Conservation (phyloP, 2,329 filamentous ascomycete genomes). For the Exophiala xenobiotica region DNA sequence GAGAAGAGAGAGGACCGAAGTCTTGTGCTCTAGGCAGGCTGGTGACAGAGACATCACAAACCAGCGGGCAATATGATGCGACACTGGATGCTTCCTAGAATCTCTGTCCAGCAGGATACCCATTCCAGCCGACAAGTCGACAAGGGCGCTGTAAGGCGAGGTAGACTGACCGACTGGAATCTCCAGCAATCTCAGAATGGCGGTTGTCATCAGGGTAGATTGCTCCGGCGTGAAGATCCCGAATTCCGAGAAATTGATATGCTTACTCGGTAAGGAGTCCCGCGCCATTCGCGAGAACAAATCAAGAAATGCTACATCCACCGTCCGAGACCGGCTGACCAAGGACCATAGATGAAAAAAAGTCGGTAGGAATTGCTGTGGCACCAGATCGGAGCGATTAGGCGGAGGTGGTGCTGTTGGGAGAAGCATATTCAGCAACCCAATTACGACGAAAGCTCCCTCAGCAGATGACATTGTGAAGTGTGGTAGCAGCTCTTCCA, state of each 20-base stretch:
- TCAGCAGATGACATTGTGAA: slow-evolving; percentile 93
- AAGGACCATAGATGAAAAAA: slow-evolving; percentile 97
- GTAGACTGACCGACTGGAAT: slow-evolving; percentile 96
- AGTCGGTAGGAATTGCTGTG: slow-evolving; percentile 84
- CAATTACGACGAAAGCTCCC: slow-evolving; percentile 89
- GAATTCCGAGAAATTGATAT: slow-evolving; percentile 79
- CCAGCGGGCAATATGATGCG: slow-evolving; percentile 90
- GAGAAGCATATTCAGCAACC: slow-evolving; percentile 79
- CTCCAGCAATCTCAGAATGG: slow-evolving; percentile 82
- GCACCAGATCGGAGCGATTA: slow-evolving; percentile 72
- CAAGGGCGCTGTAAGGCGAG: slow-evolving; percentile 76
- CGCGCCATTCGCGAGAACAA: slow-evolving; percentile 82
- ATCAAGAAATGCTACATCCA: slow-evolving; percentile 86
- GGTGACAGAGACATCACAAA: slow-evolving; percentile 92
- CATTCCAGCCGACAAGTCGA: slow-evolving; percentile 80
- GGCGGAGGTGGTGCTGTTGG: slow-evolving; percentile 77
- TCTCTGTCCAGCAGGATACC: slow-evolving; percentile 89
- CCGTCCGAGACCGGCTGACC: slow-evolving; percentile 81
- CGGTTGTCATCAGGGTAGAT: slow-evolving; percentile 88
- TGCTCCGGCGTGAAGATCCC: slow-evolving; percentile 93
- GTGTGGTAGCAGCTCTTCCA: slow-evolving; percentile 77
- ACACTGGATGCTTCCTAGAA: slow-evolving; percentile 84
- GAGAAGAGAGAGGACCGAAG: slow-evolving; percentile 78
- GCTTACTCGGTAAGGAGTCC: slow-evolving; percentile 72
- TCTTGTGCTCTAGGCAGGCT: slow-evolving; percentile 69